Base-by-base conservation (phyloP, 352 stramenopile genomes). In the Phytophthora sansomeana region DNA sequence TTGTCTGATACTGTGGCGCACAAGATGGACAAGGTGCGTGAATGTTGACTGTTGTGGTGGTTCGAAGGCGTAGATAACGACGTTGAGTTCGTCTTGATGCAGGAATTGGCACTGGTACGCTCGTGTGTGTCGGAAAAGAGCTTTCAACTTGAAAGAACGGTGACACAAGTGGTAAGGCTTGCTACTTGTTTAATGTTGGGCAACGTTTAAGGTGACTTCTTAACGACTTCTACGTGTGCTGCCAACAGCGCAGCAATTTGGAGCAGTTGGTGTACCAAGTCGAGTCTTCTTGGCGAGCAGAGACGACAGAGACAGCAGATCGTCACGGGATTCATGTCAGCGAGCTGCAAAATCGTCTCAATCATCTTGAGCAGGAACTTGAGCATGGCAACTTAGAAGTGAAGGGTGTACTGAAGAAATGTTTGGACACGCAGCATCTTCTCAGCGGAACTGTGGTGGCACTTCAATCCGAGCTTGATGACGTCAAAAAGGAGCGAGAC, bases 61-160 rank as follows among this genome's bases (percentile, higher is more conserved):
- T 14, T 26, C 8, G 38, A 26, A n/a, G 6, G 16, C 2, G 24
- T 10, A 21, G 10, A 4, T n/a, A 21, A n/a, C 14, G 16, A 24
- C 2, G 5, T 43, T 49, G 16, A 9, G 24, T 5, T 58, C 43
- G 11, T 57, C 16, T 11, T 33, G 17, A 35, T 66, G 32, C 29
- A 91, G 82, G 80, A 91, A 41, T 61, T 91, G 28, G 73, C 77
- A n/a, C 64, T 83, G 19, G 72, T 91, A 16, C 78, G 79, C 5
- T 75, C 50, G 14, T 82, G 75, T 5, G 59, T 91, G 24, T 89
- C 83, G 28, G 83, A 89, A 33, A 91, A 87, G 50, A 77, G 68
- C 11, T 70, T 87, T 43, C 58, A 72, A 4, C 68, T 89, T 44
- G 78, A 91, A 28, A 33, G 72, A 24, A 74, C 78, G 24, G 51